Percentiles rank a stretch among this genome's conserved stretches.
These are phyloP conservation scores for Ustilago bromivora DNA, from an alignment of 1,284 basidiomycete species.

Conservation along the genomic window DNA sequence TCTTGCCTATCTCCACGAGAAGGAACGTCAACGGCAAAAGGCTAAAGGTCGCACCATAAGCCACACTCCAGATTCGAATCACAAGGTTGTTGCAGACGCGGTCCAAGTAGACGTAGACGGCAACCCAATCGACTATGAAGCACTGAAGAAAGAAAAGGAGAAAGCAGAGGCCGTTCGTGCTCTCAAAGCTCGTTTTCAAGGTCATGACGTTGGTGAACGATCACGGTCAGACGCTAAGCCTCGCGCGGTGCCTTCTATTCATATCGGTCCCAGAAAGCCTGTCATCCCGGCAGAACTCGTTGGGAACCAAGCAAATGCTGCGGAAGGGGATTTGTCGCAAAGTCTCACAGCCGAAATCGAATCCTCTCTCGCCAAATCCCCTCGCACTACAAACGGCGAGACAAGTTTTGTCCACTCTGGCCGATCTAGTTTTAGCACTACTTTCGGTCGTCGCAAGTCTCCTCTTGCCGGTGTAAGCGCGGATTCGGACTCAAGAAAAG, in stretches of 20 bases:
- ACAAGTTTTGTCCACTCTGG: slow-evolving; percentile 21
- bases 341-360: slow-evolving; percentile 40
- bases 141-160: slow-evolving; percentile 55
- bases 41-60: slow-evolving; percentile 32
- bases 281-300: neutral
- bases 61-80: neutral
- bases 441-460: slow-evolving; percentile 38
- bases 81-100: slow-evolving; percentile 10
- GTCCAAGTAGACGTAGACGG: slow-evolving; percentile 31
- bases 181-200: slow-evolving; percentile 53
- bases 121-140: slow-evolving; percentile 48
- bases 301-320: neutral
- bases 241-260: slow-evolving; percentile 27
- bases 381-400: slow-evolving; percentile 14
- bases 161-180: slow-evolving; percentile 58
- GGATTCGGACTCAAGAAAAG: neutral
- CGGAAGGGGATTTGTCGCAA: slow-evolving; percentile 14
- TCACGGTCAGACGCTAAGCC: slow-evolving; percentile 16
- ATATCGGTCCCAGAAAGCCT: slow-evolving; percentile 30
- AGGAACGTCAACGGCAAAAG: slow-evolving; percentile 41
- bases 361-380: slow-evolving; percentile 30
- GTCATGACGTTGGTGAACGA: slow-evolving; percentile 46
- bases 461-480: slow-evolving; percentile 6
- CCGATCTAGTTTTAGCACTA: slow-evolving; percentile 46
- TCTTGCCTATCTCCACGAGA: slow-evolving; percentile 53